Evolutionary conservation across 2,329 filamentous ascomycete species (phyloP).

Genomic region (Phialophora tarda): DNA sequence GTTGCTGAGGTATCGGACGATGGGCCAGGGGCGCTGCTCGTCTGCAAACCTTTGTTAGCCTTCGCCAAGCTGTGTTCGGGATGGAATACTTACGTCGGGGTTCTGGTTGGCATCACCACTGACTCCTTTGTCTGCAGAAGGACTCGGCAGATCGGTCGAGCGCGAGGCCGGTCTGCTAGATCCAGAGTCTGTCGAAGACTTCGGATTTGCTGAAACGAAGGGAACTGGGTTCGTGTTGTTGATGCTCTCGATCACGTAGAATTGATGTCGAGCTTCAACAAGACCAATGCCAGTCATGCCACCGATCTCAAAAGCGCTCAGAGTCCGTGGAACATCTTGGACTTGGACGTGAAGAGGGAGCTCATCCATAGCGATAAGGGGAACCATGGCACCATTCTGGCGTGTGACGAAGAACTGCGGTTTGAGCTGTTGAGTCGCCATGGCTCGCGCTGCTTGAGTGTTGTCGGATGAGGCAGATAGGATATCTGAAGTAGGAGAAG

Average conservation of each 20-base stretch:
- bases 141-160: background rate
- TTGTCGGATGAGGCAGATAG: background rate
- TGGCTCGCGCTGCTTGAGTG: background rate
- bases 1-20: background rate
- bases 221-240: conserved; percentile 44
- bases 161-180: background rate
- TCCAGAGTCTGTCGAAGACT: background rate
- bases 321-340: conserved; percentile 46
- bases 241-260: conserved; percentile 45
- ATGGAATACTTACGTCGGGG: background rate
- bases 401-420: conserved; percentile 53
- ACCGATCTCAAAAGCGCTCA: conserved; percentile 48
- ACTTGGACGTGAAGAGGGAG: conserved; percentile 48
- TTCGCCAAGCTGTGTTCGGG: background rate
- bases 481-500: background rate
- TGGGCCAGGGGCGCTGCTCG: background rate
- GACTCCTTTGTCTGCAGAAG: background rate
- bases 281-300: conserved; percentile 53
- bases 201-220: background rate
- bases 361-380: conserved; percentile 55
- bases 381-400: conserved; percentile 49
- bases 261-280: conserved; percentile 42
- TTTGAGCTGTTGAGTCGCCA: conserved; percentile 37
- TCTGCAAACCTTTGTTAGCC: background rate
- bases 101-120: background rate